These are phyloP conservation scores for Berkeleyomyces basicola DNA, from an alignment of 2,329 filamentous ascomycete species.

Conservation along the genomic window DNA sequence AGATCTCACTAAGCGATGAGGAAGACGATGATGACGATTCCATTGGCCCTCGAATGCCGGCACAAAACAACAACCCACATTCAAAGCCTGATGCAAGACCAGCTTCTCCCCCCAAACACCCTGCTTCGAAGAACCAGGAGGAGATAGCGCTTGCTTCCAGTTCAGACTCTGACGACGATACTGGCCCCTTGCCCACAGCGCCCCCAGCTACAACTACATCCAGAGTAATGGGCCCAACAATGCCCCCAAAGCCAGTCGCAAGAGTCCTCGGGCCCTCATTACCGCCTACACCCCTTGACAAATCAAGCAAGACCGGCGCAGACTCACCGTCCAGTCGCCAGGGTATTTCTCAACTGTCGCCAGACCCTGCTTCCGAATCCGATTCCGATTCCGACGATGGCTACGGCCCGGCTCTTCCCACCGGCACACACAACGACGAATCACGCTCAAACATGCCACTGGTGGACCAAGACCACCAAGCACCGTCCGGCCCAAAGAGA, in stretches of 20 bases:
- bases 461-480: constrained; percentile 16
- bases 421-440: constrained; percentile 37
- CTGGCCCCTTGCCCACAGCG: constrained; percentile 19
- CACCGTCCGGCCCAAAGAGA: constrained; percentile 34
- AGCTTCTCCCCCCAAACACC: too few species aligned
- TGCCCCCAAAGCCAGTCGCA: constrained; percentile 17
- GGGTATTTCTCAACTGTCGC: not conserved
- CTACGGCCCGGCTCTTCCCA: constrained; percentile 43
- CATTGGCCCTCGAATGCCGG: not conserved
- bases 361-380: constrained; percentile 17
- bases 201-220: constrained; percentile 15
- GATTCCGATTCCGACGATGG: constrained; percentile 33
- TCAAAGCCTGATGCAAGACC: not conserved
- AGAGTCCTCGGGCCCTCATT: constrained; percentile 13
- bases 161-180: constrained; percentile 19
- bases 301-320: constrained; percentile 19
- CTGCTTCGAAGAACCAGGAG: not conserved
- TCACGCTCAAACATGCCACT: constrained; percentile 25
- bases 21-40: not conserved
- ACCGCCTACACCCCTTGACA: constrained; percentile 21
- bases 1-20: constrained; percentile 23
- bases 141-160: constrained; percentile 16
- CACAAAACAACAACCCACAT: not conserved
- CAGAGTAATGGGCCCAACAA: constrained; percentile 17
- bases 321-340: not conserved